These are phyloP conservation scores for Sanghuangporus weigelae DNA, from an alignment of 1,284 basidiomycete species.

Conservation along the genomic window DNA sequence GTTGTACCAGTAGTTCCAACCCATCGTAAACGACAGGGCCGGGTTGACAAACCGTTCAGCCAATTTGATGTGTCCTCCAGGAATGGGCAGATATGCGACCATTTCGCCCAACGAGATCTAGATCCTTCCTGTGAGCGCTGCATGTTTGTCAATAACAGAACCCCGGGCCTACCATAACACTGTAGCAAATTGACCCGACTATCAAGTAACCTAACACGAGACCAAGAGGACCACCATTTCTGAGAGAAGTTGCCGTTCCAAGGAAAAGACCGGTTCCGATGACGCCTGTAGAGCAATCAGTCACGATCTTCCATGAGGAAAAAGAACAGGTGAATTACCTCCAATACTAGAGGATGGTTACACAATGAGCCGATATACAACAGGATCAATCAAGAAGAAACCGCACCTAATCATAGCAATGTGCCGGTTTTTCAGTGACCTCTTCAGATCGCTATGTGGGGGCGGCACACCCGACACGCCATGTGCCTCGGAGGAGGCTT, in stretches of 20 bases:
- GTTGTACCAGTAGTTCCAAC: slow-evolving; percentile 82
- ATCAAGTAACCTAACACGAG: slow-evolving; percentile 57
- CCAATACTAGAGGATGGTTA: slow-evolving; percentile 29
- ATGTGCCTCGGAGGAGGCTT: not conserved
- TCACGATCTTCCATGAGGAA: not conserved
- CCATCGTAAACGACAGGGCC: slow-evolving; percentile 77
- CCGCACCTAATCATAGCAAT: slow-evolving; percentile 65
- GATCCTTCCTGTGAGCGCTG: slow-evolving; percentile 20
- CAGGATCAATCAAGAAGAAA: not conserved
- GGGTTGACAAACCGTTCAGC: slow-evolving; percentile 78
- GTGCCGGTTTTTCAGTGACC: slow-evolving; percentile 63
- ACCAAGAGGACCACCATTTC: slow-evolving; percentile 53
- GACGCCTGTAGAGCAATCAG: slow-evolving; percentile 44
- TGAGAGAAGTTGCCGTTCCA: slow-evolving; percentile 54
- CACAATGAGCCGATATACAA: slow-evolving; percentile 7
- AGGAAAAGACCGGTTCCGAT: slow-evolving; percentile 70
- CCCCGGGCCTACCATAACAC: slow-evolving; percentile 41
- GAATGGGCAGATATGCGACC: slow-evolving; percentile 65
- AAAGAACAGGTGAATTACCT: slow-evolving; percentile 19
- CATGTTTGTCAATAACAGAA: not conserved
- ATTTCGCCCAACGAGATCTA: slow-evolving; percentile 52
- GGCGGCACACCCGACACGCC: slow-evolving; percentile 1
- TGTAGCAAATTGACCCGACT: slow-evolving; percentile 62
- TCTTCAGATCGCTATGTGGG: slow-evolving; percentile 35
- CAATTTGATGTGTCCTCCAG: slow-evolving; percentile 75